A percentile compares a stretch with the other conserved stretches of the same genome.
These are phyloP conservation scores for Hordeum vulgare DNA, from an alignment of 176 grass and related monocot species.

Conservation along the genomic window DNA sequence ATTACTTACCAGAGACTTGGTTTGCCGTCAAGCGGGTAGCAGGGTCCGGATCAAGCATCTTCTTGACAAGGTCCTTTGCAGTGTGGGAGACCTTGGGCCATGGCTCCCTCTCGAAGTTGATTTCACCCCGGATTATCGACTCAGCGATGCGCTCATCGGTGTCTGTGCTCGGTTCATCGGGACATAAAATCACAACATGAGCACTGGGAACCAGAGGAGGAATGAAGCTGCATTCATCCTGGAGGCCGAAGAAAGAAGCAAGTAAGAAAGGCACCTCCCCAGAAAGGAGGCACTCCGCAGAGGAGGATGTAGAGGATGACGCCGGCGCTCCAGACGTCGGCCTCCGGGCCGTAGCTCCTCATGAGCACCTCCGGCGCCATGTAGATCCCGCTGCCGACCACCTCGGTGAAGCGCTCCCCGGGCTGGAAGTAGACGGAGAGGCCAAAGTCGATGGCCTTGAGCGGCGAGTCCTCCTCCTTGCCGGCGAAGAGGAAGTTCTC, in stretches of 20 bases:
- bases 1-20: constrained; percentile 64
- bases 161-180: constrained; percentile 20
- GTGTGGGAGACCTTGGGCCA: constrained; percentile 81
- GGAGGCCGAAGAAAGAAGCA: not conserved
- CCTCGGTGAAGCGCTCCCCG: constrained; percentile 61
- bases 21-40: constrained; percentile 44
- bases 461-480: constrained; percentile 40
- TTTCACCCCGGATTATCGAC: constrained; percentile 53
- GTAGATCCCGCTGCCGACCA: constrained; percentile 79
- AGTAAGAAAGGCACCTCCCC: constrained; percentile 54
- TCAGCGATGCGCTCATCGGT: constrained; percentile 67
- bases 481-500: constrained; percentile 68
- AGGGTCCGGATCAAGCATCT: constrained; percentile 79
- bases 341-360: constrained; percentile 66
- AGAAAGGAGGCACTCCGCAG: constrained; percentile 75
- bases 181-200: not conserved
- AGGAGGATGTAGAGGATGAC: constrained; percentile 85
- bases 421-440: constrained; percentile 66
- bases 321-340: constrained; percentile 84
- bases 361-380: constrained; percentile 85
- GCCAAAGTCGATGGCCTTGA: constrained; percentile 75
- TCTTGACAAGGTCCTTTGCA: constrained; percentile 76
- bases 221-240: not conserved
- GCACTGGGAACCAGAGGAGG: not conserved
- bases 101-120: constrained; percentile 70